Evolutionary conservation across 176 grass and related monocot genomes (phyloP).

Genomic region (Sorghum bicolor): Sorghum_bicolor_NCBIv3 NC_012872.2:15888501-15889000

Average conservation of each 20-base stretch:
- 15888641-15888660: slow-evolving; percentile 91
- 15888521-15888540: slow-evolving; percentile 84
- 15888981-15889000: background rate
- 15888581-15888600: slow-evolving; percentile 86
- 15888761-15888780: slow-evolving; percentile 3
- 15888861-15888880: slow-evolving; percentile 62
- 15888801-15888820: slow-evolving; percentile 26
- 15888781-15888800: slow-evolving; percentile 18
- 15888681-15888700: slow-evolving; percentile 11
- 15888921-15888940: background rate
- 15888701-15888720: slow-evolving; percentile 25
- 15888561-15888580: slow-evolving; percentile 90
- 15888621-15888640: slow-evolving; percentile 58
- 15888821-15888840: slow-evolving; percentile 92
- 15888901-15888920: slow-evolving; percentile 30
- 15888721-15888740: slow-evolving; percentile 28
- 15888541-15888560: slow-evolving; percentile 90
- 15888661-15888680: slow-evolving; percentile 94
- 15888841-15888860: slow-evolving; percentile 77
- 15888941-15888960: background rate
- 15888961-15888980: background rate
- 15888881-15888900: slow-evolving; percentile 73
- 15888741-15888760: background rate
- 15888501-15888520: background rate
- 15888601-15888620: slow-evolving; percentile 86